These are phyloP conservation scores for Syzygium syzygioides DNA, from an alignment of 441 rosid species.

Conservation along the genomic window DNA sequence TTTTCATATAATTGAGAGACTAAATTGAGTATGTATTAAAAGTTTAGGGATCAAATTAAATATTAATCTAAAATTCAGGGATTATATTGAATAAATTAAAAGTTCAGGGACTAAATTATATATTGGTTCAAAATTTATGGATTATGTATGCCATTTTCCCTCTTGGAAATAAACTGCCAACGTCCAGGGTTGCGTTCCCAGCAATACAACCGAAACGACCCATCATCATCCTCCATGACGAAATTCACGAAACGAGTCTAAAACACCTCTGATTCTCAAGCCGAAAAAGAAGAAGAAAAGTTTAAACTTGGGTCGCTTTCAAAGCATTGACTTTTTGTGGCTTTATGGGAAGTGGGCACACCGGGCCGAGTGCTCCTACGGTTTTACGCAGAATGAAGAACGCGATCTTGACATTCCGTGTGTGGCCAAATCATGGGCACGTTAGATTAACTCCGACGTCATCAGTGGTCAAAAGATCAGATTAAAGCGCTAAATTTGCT, in stretches of 20 bases:
- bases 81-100: too few relatives aligned
- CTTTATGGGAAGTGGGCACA: neutral
- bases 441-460: neutral
- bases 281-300: neutral
- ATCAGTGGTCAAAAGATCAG: neutral
- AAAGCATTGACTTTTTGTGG: neutral
- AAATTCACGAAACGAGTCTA: neutral
- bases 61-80: too few relatives aligned
- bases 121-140: accelerated
- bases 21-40: too few relatives aligned
- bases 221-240: neutral
- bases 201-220: neutral
- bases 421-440: neutral
- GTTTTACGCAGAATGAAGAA: neutral
- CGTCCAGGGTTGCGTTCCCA: neutral
- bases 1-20: too few relatives aligned
- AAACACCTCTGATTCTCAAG: neutral
- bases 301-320: neutral
- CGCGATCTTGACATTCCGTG: neutral
- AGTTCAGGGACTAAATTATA: accelerated
- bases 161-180: neutral
- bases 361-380: neutral
- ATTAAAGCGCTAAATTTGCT: neutral
- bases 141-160: accelerated
- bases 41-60: too few relatives aligned